Percentiles rank a stretch among this genome's conserved stretches.
phyloP scores from a whole-genome alignment of 257 asterid genomes.

The Salvia rosmarinus region DNA sequence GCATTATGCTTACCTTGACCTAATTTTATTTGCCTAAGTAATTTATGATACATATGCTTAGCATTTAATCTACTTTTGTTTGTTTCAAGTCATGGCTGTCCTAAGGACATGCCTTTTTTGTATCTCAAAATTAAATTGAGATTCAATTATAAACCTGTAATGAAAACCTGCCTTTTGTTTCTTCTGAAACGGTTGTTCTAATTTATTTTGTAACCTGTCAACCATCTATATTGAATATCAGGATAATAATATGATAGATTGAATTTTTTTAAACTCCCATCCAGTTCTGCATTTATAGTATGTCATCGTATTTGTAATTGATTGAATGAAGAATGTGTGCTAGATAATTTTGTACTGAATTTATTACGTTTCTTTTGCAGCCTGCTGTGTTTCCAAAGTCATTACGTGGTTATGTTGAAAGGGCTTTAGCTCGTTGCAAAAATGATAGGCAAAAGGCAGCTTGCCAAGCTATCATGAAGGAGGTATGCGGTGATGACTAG shows the following conservation, averaged over 20 bases:
- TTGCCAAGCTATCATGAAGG: conserved; percentile 85
- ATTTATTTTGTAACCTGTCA: conserved; percentile 6
- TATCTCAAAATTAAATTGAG: conserved; percentile 6
- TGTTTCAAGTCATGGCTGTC: conserved; percentile 25
- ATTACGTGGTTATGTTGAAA: conserved; percentile 94
- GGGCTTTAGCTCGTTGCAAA: conserved; percentile 97
- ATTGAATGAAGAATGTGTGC: conserved; percentile 17
- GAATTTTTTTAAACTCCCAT: neutral
- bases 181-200: neutral
- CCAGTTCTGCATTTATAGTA: neutral
- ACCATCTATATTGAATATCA: conserved; percentile 15
- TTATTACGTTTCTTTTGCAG: conserved; percentile 54
- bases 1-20: conserved; percentile 6
- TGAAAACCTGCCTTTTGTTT: neutral
- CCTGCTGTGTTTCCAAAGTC: conserved; percentile 87
- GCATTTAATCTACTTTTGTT: conserved; percentile 1
- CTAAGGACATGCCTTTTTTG: neutral
- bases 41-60: conserved; percentile 13
- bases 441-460: conserved; percentile 78
- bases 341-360: conserved; percentile 29
- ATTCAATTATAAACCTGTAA: conserved; percentile 19
- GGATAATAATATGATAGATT: conserved; percentile 14
- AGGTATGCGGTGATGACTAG: conserved; percentile 54
- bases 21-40: conserved; percentile 26
- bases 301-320: conserved; percentile 13